phyloP scores from a whole-genome alignment of 169 alveolate genomes.

The Plasmodium malariae region DNA sequence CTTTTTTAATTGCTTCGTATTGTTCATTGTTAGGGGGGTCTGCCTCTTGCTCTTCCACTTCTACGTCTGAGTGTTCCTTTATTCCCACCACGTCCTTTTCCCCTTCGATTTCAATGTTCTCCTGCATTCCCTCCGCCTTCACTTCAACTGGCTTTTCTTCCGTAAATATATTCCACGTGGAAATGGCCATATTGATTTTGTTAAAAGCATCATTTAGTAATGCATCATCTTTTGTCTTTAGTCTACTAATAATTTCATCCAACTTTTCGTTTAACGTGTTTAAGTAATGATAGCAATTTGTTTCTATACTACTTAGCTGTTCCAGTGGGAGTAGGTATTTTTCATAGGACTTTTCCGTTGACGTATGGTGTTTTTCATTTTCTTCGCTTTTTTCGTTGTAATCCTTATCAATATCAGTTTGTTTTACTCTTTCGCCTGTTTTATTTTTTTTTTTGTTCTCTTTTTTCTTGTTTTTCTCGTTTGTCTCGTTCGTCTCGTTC shows the following conservation, averaged over 20 bases:
- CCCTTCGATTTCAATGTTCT: background rate
- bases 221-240: slow-evolving; percentile 42
- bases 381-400: background rate
- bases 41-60: background rate
- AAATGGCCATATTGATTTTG: slow-evolving; percentile 41
- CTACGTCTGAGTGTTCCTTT: background rate
- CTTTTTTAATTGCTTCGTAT: slow-evolving; percentile 20
- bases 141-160: slow-evolving; percentile 8
- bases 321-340: slow-evolving; percentile 6
- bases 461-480: background rate
- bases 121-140: background rate
- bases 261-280: slow-evolving; percentile 3
- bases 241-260: slow-evolving; percentile 31
- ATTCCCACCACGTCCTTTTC: background rate
- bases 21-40: background rate
- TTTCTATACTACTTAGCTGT: background rate
- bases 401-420: no score
- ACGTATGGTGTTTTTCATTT: background rate
- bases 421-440: background rate
- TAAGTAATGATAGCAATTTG: slow-evolving; percentile 2
- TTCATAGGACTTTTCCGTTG: background rate
- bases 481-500: background rate
- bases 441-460: background rate
- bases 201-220: slow-evolving; percentile 35
- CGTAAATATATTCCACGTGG: slow-evolving; percentile 52